Percentiles rank a stretch among this genome's conserved stretches.
phyloP scores from a whole-genome alignment of 2,329 filamentous ascomycete genomes.

The Pezicula carpinea region DNA sequence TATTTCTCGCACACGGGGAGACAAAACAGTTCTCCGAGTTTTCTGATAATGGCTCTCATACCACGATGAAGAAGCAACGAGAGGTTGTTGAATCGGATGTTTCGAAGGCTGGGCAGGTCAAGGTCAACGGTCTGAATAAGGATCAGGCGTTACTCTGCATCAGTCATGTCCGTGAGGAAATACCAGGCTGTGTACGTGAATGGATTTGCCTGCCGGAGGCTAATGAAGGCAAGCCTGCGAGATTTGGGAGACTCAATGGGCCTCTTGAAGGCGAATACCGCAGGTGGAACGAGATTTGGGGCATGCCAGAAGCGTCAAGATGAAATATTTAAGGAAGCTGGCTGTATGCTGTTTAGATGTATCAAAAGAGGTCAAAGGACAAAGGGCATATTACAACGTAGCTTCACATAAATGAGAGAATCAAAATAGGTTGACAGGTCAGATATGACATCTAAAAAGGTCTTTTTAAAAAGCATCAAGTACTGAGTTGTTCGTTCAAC shows the following conservation, averaged over 20 bases:
- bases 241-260: constrained; percentile 60
- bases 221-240: constrained; percentile 54
- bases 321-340: no score
- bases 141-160: constrained; percentile 86
- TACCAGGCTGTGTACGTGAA: constrained; percentile 75
- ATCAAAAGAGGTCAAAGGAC: no score
- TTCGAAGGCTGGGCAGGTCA: constrained; percentile 39
- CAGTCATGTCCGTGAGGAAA: constrained; percentile 85
- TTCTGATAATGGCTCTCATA: constrained; percentile 2
- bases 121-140: constrained; percentile 57
- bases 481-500: no score
- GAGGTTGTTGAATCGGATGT: constrained; percentile 42
- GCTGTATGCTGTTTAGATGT: no score
- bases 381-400: no score
- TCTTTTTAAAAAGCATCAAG: no score
- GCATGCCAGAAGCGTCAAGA: constrained; percentile 17
- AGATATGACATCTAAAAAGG: no score
- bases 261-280: constrained; percentile 52
- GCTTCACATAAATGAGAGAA: no score
- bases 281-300: constrained; percentile 66
- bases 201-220: constrained; percentile 84
- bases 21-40: constrained; percentile 33
- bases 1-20: constrained; percentile 69
- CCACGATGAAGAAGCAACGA: neutral
- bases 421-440: no score